Base-by-base conservation (phyloP, 371 early-diverging fungal species). In the Syncephalastrum racemosum region DNA sequence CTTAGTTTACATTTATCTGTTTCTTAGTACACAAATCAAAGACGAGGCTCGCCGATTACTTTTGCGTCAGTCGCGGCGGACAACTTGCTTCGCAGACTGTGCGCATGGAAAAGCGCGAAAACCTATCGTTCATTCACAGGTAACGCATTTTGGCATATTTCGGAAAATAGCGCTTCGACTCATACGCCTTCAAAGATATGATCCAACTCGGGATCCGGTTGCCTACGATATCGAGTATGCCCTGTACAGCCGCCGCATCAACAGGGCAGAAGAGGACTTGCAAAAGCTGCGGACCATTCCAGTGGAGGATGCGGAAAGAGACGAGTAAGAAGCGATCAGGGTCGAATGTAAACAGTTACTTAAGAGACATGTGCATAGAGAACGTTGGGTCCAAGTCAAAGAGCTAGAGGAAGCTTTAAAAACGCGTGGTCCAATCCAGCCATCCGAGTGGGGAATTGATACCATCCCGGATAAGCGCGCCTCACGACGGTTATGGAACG, bases 41-140 rank as follows among this genome's bases (percentile, higher is more conserved):
- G 20, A 27, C 47, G 12, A 23, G 52, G n/a, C 63, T 67, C 16
- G 45, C 53, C 19, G 46, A 61, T 1, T 77, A 69, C 52, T 73
- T 71, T 42, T 63, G 64, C 10, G 59, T 64, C 2, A 69, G 74
- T 8, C 48, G 53, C 41, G 58, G 62, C 3, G 77, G 77, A 3
- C 71, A 73, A n/a, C 43, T 77, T 3, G 22, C 62, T 3, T 52
- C 60, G 3, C 66, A 69, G n/a, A 67, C 62, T 2, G 54, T 73
- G 0, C 59, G 66, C 5, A 58, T 54, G 39, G 64, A 71, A 25
- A 61, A 60, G 3, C 23, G 44, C 8, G 66, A 67, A 13, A 52
- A 56, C 10, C n/a, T 71, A 7, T 59, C 57, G 2, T 56, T 43
- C 40, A 36, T 53, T 2, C 58, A 58, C 15, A 59, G 31, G 74